These are phyloP conservation scores for Chaetomium fimeti DNA, from an alignment of 495 filamentous ascomycete species.

Conservation along the genomic window DNA sequence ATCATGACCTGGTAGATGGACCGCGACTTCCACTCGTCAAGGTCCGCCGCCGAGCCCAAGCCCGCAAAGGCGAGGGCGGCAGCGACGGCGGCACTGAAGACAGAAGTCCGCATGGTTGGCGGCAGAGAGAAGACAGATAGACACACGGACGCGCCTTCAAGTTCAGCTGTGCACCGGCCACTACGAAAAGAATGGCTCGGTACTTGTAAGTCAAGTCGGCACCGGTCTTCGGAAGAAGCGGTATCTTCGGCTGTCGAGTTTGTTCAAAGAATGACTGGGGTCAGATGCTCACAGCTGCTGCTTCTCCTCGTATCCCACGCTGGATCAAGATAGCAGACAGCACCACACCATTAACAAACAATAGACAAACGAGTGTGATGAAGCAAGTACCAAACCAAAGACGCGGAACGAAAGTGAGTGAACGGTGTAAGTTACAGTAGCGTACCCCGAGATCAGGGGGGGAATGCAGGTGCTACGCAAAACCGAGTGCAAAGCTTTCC, in stretches of 20 bases:
- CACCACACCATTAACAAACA: neutral
- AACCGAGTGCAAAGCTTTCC: too few relatives aligned
- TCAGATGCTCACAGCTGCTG: constrained; percentile 17
- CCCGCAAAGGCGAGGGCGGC: constrained; percentile 31
- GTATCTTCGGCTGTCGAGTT: constrained; percentile 13
- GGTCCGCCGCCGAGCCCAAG: constrained; percentile 29
- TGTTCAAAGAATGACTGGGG: constrained; percentile 34
- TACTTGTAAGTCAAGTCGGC: constrained; percentile 13
- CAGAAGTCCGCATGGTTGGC: constrained; percentile 28
- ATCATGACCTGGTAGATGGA: constrained; percentile 75
- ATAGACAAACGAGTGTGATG: constrained; percentile 10
- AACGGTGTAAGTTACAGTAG: neutral
- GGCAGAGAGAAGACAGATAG: neutral
- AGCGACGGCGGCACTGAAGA: constrained; percentile 27
- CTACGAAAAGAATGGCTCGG: neutral
- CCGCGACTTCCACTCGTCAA: constrained; percentile 57
- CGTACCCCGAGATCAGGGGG: neutral
- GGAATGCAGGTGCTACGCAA: neutral
- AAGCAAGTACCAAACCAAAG: neutral
- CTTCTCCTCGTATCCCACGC: constrained; percentile 11
- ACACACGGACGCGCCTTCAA: neutral
- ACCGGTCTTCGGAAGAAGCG: constrained; percentile 15
- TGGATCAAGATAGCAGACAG: constrained; percentile 14
- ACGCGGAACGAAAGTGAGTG: neutral
- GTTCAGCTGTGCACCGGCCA: constrained; percentile 5